phyloP scores from a whole-genome alignment of 1,284 basidiomycete species.

The Pseudomicrostroma phylloplanum region DNA sequence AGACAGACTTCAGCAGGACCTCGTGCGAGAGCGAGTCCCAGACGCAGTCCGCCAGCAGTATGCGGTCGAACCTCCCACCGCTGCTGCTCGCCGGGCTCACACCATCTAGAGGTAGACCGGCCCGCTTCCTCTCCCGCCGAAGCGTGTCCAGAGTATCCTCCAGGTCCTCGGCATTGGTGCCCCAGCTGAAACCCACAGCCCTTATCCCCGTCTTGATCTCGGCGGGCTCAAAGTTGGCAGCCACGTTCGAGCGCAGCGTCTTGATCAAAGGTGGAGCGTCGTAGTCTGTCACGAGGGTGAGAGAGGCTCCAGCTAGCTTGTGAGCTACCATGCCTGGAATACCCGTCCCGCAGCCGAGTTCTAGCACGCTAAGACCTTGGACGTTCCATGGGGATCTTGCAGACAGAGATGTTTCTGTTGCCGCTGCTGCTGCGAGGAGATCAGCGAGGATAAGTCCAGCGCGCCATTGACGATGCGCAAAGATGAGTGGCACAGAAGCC shows the following conservation, averaged over 20 bases:
- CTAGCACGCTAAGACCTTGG: conserved; percentile 22
- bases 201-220: conserved; percentile 9
- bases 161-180: conserved; percentile 15
- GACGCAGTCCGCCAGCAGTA: conserved; percentile 47
- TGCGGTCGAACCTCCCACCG: conserved; percentile 14
- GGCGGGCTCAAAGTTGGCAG: conserved; percentile 12
- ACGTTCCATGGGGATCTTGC: conserved; percentile 19
- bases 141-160: conserved; percentile 41
- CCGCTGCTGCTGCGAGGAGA: conserved; percentile 19
- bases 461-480: conserved; percentile 49
- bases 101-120: background rate
- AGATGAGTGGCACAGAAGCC: conserved; percentile 42
- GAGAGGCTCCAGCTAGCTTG: background rate
- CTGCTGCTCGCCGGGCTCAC: too few relatives aligned
- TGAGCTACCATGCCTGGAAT: conserved; percentile 11
- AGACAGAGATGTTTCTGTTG: background rate
- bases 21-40: conserved; percentile 47
- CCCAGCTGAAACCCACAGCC: conserved; percentile 43
- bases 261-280: conserved; percentile 38
- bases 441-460: conserved; percentile 47
- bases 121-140: conserved; percentile 13
- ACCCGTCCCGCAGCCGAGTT: conserved; percentile 43
- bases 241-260: conserved; percentile 35
- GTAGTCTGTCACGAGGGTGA: conserved; percentile 36
- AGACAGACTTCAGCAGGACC: conserved; percentile 35